Percentiles rank a stretch among this genome's conserved stretches.
These are phyloP conservation scores for Daldinia vernicosa DNA, from an alignment of 495 filamentous ascomycete genomes.

Conservation along the genomic window DNA sequence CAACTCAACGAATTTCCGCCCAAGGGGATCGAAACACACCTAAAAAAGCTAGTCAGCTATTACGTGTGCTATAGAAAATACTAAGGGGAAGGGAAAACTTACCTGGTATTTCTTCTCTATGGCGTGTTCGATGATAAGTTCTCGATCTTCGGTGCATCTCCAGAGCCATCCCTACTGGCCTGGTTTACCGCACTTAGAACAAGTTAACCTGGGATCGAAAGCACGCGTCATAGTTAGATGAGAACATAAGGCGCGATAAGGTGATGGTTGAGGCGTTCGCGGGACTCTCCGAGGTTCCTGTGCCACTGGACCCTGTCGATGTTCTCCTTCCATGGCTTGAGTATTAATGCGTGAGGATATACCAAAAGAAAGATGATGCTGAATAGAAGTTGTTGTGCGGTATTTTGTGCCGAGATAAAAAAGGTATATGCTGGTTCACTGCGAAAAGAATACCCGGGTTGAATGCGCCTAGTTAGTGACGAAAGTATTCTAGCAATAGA, in stretches of 20 bases:
- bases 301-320: too few species aligned
- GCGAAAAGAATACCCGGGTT: background rate
- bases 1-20: slow-evolving; percentile 11
- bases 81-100: slow-evolving; percentile 35
- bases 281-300: background rate
- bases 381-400: background rate
- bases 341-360: background rate
- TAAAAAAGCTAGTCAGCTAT: slow-evolving; percentile 24
- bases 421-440: background rate
- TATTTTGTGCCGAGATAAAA: background rate
- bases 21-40: slow-evolving; percentile 34
- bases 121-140: slow-evolving; percentile 53
- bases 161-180: slow-evolving; percentile 72
- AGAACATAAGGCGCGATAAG: slow-evolving; percentile 58
- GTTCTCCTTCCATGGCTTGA: background rate
- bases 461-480: background rate
- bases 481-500: background rate
- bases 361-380: background rate
- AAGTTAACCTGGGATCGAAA: slow-evolving; percentile 56
- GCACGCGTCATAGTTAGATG: slow-evolving; percentile 68
- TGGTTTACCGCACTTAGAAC: slow-evolving; percentile 59
- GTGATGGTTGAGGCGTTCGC: background rate
- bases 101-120: slow-evolving; percentile 45
- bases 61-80: slow-evolving; percentile 29
- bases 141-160: slow-evolving; percentile 68